Conservation (phyloP, 2,329 filamentous ascomycete genomes). For the Aspergillus fructus region DNA sequence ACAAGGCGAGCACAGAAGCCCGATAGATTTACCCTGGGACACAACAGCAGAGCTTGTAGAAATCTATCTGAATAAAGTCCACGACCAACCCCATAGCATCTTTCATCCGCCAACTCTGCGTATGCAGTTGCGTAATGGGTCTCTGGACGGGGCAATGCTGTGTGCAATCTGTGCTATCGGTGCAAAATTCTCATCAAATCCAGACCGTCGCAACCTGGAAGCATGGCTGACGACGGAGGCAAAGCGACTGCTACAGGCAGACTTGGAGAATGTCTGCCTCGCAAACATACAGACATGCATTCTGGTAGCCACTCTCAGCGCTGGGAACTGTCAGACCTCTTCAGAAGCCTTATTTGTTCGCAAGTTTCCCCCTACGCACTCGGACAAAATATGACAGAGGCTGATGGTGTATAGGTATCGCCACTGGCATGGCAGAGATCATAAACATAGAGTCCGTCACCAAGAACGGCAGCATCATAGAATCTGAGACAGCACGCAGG, state of each 20-base stretch:
- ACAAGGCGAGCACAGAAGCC: no score
- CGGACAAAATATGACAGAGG: no score
- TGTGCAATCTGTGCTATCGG: constrained; percentile 2
- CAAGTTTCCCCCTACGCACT: no score
- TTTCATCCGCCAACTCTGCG: constrained; percentile 2
- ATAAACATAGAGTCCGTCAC: no score
- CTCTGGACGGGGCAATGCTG: neutral
- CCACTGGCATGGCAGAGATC: neutral
- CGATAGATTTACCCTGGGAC: neutral
- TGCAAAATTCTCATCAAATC: neutral
- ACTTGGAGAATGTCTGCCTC: constrained; percentile 29
- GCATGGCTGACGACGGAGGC: neutral
- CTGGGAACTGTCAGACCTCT: constrained; percentile 23
- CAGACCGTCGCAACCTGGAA: neutral
- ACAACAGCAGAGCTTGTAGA: neutral
- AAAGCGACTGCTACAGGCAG: constrained; percentile 45
- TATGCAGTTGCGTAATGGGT: neutral
- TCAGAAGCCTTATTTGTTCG: constrained; percentile 32
- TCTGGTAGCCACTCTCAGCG: constrained; percentile 28
- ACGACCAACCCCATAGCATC: constrained; percentile 8
- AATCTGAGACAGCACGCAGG: constrained; percentile 21
- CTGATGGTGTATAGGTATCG: constrained; percentile 9
- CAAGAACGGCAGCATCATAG: no score
- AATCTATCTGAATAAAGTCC: constrained; percentile 4
- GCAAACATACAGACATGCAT: constrained; percentile 35